These are phyloP conservation scores for Pseudofabraea citricarpa DNA, from an alignment of 2,329 filamentous ascomycete genomes.

Conservation along the genomic window DNA sequence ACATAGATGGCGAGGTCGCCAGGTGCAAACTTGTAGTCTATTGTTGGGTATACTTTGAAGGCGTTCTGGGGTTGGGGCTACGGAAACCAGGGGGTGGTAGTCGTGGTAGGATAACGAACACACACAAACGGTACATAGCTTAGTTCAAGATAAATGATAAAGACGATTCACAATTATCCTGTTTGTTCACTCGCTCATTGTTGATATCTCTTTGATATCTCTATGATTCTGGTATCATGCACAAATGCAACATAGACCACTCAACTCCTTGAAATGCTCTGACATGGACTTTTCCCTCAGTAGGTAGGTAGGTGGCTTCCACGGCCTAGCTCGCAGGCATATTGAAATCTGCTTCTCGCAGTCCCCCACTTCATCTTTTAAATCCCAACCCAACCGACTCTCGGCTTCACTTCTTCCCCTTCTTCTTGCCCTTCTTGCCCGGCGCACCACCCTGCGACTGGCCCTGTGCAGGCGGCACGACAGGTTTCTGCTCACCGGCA, in stretches of 20 bases:
- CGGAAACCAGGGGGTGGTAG: slow-evolving; percentile 7
- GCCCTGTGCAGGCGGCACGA: slow-evolving; percentile 45
- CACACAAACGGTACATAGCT: too few relatives aligned
- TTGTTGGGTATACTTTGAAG: slow-evolving; percentile 14
- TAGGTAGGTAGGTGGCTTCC: neutral
- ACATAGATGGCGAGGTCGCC: slow-evolving; percentile 26
- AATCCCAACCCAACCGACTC: neutral
- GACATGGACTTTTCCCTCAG: too few relatives aligned
- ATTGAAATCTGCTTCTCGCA: neutral
- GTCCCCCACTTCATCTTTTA: slow-evolving; percentile 1
- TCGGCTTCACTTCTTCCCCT: slow-evolving; percentile 57
- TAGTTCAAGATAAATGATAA: too few relatives aligned
- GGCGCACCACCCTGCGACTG: slow-evolving; percentile 31
- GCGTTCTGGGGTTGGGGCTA: slow-evolving; percentile 19
- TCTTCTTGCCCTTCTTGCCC: slow-evolving; percentile 64
- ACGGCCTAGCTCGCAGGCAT: neutral
- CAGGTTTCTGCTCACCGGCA: slow-evolving; percentile 29
- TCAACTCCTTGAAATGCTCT: too few relatives aligned
- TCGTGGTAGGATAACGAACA: slow-evolving; percentile 6
- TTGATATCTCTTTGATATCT: too few relatives aligned
- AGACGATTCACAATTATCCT: too few relatives aligned
- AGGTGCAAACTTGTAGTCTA: slow-evolving; percentile 17
- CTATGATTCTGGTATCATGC: too few relatives aligned
- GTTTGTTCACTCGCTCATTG: too few relatives aligned
- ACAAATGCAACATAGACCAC: too few relatives aligned